Conservation (phyloP, 2,329 filamentous ascomycete genomes). For the Fusarium duplospermum region DNA sequence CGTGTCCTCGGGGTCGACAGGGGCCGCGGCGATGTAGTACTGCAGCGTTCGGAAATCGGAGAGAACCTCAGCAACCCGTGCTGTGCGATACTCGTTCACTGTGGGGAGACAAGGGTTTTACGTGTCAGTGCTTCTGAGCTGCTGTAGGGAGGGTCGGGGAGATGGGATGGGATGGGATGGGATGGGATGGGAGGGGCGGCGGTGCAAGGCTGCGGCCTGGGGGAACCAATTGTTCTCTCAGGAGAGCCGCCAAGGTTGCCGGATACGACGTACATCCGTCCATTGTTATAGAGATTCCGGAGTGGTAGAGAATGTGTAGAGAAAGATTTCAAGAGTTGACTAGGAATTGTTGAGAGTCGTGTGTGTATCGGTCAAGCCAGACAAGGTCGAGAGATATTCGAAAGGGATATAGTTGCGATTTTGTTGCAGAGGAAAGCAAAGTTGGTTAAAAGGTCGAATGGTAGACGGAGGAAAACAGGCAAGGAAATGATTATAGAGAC, state of each 20-base stretch:
- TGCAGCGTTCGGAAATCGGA: slow-evolving; percentile 72
- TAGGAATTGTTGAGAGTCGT: slow-evolving; percentile 1
- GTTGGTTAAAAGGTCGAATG: slow-evolving; percentile 11
- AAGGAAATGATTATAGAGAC: slow-evolving; percentile 32
- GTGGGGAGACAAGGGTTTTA: slow-evolving; percentile 13
- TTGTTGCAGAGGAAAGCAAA: slow-evolving; percentile 16
- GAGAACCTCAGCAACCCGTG: slow-evolving; percentile 71
- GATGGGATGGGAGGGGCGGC: not conserved
- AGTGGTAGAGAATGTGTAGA: slow-evolving; percentile 10
- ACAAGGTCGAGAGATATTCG: not conserved
- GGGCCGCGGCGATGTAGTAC: slow-evolving; percentile 69
- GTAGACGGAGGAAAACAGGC: slow-evolving; percentile 14
- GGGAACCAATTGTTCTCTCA: slow-evolving; percentile 12
- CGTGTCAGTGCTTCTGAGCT: slow-evolving; percentile 35
- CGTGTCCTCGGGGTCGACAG: slow-evolving; percentile 64
- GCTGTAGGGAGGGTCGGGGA: not conserved
- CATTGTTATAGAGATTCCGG: slow-evolving; percentile 26
- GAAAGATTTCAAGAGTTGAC: slow-evolving; percentile 6
- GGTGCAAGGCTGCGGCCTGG: slow-evolving; percentile 1
- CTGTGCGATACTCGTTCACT: slow-evolving; percentile 72
- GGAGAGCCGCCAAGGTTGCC: slow-evolving; percentile 10
- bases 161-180: not conserved
- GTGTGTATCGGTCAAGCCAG: not conserved
- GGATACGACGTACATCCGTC: slow-evolving; percentile 43
- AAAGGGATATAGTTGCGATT: slow-evolving; percentile 7